Evolutionary conservation across 2,329 filamentous ascomycete genomes (phyloP).

Genomic region (Torrubiellomyces zombiae): DNA sequence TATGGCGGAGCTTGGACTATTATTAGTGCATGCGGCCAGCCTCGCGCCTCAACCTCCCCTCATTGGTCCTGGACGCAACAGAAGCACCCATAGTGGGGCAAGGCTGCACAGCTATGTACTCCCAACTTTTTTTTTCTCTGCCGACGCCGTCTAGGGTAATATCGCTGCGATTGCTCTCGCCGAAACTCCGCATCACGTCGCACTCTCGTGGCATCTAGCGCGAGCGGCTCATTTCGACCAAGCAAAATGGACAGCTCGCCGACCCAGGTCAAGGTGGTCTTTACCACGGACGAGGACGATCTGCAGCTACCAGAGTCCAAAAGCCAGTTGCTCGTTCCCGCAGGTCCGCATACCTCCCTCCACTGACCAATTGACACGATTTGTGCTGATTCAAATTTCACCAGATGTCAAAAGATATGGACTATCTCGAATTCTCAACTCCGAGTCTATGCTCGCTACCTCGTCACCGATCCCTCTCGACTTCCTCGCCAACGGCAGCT

Average conservation of each 20-base stretch:
- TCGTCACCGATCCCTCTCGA: constrained; percentile 62
- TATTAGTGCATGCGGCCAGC: no score
- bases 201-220: constrained; percentile 1
- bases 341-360: constrained; percentile 21
- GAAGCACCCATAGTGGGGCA: no score
- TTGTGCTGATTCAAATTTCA: constrained; percentile 1
- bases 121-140: no score
- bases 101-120: no score
- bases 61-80: no score
- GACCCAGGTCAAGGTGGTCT: constrained; percentile 49
- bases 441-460: constrained; percentile 53
- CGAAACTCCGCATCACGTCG: constrained; percentile 2
- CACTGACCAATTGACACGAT: neutral
- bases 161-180: no score
- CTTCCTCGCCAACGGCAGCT: constrained; percentile 88
- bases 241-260: constrained; percentile 22
- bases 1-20: no score
- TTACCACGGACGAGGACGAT: constrained; percentile 46
- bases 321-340: constrained; percentile 44
- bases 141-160: no score
- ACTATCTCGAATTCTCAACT: constrained; percentile 54
- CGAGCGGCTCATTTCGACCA: no score
- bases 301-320: constrained; percentile 46
- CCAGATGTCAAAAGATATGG: constrained; percentile 53
- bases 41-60: no score